Evolutionary conservation across 257 asterid genomes (phyloP).

Genomic region (Prunella vulgaris): DNA sequence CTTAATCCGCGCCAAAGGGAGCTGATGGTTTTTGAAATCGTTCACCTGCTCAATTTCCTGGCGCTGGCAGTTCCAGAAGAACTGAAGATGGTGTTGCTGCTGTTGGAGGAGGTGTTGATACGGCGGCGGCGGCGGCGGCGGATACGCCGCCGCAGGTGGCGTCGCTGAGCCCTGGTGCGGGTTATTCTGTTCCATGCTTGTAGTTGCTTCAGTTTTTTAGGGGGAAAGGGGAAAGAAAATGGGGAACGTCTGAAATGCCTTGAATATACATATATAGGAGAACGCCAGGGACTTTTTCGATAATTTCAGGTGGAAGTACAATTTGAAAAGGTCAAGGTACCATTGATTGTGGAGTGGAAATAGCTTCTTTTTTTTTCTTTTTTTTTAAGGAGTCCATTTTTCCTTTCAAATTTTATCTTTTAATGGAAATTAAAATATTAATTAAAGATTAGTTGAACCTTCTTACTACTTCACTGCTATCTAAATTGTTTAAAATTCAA

Average conservation of each 20-base stretch:
- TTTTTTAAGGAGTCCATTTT: too few relatives aligned
- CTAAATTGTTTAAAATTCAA: too few relatives aligned
- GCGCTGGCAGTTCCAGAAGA: constrained; percentile 73
- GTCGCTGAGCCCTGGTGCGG: constrained; percentile 54
- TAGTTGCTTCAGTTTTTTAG: neutral
- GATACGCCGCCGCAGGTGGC: constrained; percentile 33
- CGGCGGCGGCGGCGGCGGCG: constrained; percentile 47
- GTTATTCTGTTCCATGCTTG: constrained; percentile 68
- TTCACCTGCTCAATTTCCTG: constrained; percentile 73
- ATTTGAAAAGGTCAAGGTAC: neutral
- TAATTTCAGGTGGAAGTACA: neutral
- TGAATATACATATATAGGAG: neutral
- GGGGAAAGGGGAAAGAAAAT: neutral
- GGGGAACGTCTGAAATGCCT: neutral
- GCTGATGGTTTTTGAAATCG: constrained; percentile 88
- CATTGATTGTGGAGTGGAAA: neutral
- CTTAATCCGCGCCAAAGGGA: constrained; percentile 86
- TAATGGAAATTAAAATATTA: too few relatives aligned
- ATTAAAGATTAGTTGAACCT: too few relatives aligned
- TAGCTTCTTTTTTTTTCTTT: neutral
- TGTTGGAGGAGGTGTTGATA: constrained; percentile 82
- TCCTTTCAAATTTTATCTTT: too few relatives aligned
- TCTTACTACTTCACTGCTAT: too few relatives aligned
- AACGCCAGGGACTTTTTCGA: neutral
- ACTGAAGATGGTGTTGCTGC: constrained; percentile 71